Evolutionary conservation across 2,329 filamentous ascomycete genomes (phyloP).

Genomic region (Sporothrix phasma): DNA sequence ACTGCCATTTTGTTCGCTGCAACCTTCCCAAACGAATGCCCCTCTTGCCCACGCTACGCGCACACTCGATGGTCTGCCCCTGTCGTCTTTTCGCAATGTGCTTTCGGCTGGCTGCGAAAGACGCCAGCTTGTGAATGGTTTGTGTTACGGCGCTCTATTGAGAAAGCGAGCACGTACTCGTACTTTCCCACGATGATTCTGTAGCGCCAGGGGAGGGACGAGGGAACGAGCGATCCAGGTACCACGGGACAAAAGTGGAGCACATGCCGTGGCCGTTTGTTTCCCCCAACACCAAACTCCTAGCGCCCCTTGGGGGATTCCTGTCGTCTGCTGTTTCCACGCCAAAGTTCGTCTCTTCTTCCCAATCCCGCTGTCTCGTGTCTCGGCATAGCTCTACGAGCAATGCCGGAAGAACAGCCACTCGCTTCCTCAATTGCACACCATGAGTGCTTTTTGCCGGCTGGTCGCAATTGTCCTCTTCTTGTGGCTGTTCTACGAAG

Average conservation of each 20-base stretch:
- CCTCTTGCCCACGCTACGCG: not conserved
- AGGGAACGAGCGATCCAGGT: conserved; percentile 8
- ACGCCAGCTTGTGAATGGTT: not conserved
- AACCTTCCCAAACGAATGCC: conserved; percentile 2
- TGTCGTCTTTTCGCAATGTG: not conserved
- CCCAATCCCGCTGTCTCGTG: not conserved
- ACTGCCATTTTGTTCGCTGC: conserved; percentile 6
- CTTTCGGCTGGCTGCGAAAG: too few species aligned
- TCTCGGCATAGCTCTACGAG: too few species aligned
- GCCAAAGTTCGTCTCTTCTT: not conserved
- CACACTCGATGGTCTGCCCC: not conserved
- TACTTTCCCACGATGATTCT: not conserved
- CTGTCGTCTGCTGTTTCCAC: too few species aligned
- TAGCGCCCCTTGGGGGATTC: not conserved
- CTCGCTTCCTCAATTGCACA: too few species aligned
- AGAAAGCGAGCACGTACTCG: not conserved
- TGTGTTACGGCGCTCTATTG: too few species aligned
- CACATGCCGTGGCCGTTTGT: conserved; percentile 1
- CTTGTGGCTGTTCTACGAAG: not conserved
- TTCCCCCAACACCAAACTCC: not conserved
- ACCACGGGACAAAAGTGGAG: conserved; percentile 7
- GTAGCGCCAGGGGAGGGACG: conserved; percentile 6
- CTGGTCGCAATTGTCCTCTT: not conserved
- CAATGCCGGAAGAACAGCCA: not conserved
- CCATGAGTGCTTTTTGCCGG: not conserved